Evolutionary conservation across 495 filamentous ascomycete species (phyloP), one percentile per base, ranked within the genome.

Genomic region (Viridothelium virens): DNA sequence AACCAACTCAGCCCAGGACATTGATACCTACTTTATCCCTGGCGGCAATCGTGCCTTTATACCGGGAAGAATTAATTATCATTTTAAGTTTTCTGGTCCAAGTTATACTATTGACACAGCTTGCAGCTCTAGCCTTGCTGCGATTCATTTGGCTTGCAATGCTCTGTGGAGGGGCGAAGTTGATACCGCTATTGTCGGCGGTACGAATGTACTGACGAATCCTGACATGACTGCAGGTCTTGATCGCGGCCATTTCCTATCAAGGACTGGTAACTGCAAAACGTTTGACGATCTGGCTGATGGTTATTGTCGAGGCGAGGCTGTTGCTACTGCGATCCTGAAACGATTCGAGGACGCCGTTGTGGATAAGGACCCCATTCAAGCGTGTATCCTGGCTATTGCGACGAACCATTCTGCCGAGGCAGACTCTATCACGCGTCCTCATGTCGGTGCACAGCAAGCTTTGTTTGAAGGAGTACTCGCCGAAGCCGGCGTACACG

Each of bases 341-440:
- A 84, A 84, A 64, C 69, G 79, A 7, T 65, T 82, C 0, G 74
- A 78, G 11, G 81, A 84, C 71, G 82, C 82, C 2, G 50, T 75
- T 2, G 76, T 76, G 14, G 81, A 84, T 11, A 77, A 77, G 25
- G 81, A 84, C 65, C 74, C 73, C 4, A 80, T 84, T 59, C 65
- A 76, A 1, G 82, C 71, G n/a, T 70, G 79, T 0, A 79, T 84
- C 41, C 61, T 75, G 2, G 70, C 62, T 0, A 72, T 74, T 0
- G 72, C 38, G 0, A 82, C 77, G 0, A 83, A 82, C 59, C 79
- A 79, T 62, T 76, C 72, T 16, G 76, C 71, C 1, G 68, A 77
- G 50, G 68, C 78, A 39, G 71, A 67, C 2, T 78, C 76, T 9
- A 79, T 80, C 56, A 79, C 78, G 3, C 69, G 68, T 46, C 76